Base-by-base conservation (phyloP, 75 land plant genomes). In the Larix kaempferi region DNA sequence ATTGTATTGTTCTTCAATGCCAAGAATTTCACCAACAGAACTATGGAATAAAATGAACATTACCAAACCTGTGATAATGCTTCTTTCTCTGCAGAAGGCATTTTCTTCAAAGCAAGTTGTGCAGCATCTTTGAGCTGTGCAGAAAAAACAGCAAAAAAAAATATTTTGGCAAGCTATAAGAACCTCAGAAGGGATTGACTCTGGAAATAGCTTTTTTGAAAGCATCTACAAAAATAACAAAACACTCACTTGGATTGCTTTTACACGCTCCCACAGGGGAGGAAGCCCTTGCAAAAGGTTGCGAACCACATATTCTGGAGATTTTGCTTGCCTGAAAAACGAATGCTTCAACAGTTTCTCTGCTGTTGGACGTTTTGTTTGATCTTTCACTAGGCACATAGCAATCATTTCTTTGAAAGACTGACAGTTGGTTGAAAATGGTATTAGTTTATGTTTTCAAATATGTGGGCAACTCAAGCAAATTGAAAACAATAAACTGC, bases 321-420 rank as follows among this genome's bases (percentile, higher is more conserved):
- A 84, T 79, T 89, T 90, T 54, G 90, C 91, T 69, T 84, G 73
- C 76, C 92, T 94, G 87, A 94, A 94, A 81, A 94, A 94, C 0
- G 98, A 92, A 62, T 94, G 98, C 57, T 94, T 94, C 52, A 94
- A 73, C 44, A 94, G 76, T 44, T 94, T 94, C 67, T 90, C 95
- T 35, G 93, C 93, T 61, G 93, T 90, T 84, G 98, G 98, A 72
- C 98, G 86, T 77, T 94, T 94, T 59, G 92, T 84, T 82, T 85
- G 98, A 86, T 94, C 98, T 88, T 94, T 94, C 59, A 94, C 95
- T 88, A 94, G 82, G 82, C 98, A 94, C 98, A 94, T 94, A 21
- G 98, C 98, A 82, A 94, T 89, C 98, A 94, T 92, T 80, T 94
- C 98, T 76, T 94, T 94, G 74, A 94, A 94, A 65, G 98, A 88